Conservation (phyloP, 257 asterid genomes). For the Plantago major region DNA sequence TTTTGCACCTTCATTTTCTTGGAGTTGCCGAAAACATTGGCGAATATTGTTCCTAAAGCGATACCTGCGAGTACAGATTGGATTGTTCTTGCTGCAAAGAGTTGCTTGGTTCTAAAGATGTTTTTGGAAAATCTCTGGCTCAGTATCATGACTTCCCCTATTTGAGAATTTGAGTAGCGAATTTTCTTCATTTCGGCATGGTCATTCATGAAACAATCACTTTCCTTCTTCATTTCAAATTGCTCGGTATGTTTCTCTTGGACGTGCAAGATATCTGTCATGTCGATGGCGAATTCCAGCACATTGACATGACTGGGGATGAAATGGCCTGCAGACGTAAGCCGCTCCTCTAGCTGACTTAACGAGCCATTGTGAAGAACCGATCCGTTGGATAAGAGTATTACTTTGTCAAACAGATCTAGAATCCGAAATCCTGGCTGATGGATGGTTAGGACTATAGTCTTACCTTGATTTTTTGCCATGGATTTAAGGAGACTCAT, state of each 20-base stretch:
- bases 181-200: slow-evolving; percentile 9
- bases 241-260: slow-evolving; percentile 29
- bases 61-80: slow-evolving; percentile 65
- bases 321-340: slow-evolving; percentile 39
- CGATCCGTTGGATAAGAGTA: slow-evolving; percentile 47
- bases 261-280: slow-evolving; percentile 28
- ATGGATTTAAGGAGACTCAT: slow-evolving; percentile 48
- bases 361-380: slow-evolving; percentile 64
- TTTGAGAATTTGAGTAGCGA: slow-evolving; percentile 38
- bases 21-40: slow-evolving; percentile 28
- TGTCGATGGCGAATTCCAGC: slow-evolving; percentile 73
- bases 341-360: slow-evolving; percentile 44
- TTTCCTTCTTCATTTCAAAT: slow-evolving; percentile 19
- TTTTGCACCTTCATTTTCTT: slow-evolving; percentile 40
- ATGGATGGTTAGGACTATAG: slow-evolving; percentile 65
- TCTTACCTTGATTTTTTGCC: slow-evolving; percentile 52
- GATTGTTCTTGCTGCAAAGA: slow-evolving; percentile 47
- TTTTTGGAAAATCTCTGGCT: slow-evolving; percentile 55
- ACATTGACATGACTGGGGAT: slow-evolving; percentile 63
- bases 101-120: slow-evolving; percentile 60
- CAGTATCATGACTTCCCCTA: slow-evolving; percentile 46
- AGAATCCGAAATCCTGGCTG: slow-evolving; percentile 80
- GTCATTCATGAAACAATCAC: background rate
- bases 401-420: slow-evolving; percentile 51
- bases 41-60: slow-evolving; percentile 57